A percentile compares a stretch with the other conserved stretches of the same genome.
phyloP scores from a whole-genome alignment of 306 rosid species.

The Quercus wislizeni region DNA sequence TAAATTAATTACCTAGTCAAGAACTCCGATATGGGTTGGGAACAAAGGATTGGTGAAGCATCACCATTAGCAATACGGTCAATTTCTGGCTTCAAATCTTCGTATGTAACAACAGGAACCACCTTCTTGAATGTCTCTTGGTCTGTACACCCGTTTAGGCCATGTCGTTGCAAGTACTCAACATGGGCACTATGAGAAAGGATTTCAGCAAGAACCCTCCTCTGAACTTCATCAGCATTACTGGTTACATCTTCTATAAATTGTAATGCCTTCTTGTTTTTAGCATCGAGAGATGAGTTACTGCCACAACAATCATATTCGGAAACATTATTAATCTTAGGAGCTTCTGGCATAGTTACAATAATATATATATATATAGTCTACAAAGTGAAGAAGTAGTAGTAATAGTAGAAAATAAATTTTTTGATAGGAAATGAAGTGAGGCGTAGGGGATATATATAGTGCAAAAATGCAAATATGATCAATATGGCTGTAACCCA shows the following conservation, averaged over 20 bases:
- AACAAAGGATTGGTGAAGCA: conserved; percentile 49
- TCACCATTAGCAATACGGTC: conserved; percentile 67
- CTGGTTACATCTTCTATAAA: conserved; percentile 53
- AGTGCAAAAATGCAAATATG: background rate
- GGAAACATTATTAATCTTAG: background rate
- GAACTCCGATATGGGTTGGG: conserved; percentile 62
- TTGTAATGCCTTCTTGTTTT: conserved; percentile 27
- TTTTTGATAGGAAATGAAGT: background rate
- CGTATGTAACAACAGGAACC: conserved; percentile 55
- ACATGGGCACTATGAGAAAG: conserved; percentile 42
- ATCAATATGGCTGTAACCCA: conserved; percentile 1
- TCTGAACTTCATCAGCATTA: conserved; percentile 47
- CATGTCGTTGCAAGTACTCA: conserved; percentile 52
- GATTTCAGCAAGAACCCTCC: conserved; percentile 45
- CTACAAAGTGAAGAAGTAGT: background rate
- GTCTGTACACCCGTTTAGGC: conserved; percentile 35
- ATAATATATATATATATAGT: background rate
- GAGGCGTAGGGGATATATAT: conserved; percentile 15
- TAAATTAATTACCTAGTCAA: conserved; percentile 45
- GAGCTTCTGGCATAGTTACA: conserved; percentile 42
- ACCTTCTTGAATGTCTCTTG: conserved; percentile 43
- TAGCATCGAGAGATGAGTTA: background rate
- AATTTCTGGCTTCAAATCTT: conserved; percentile 49
- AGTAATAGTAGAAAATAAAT: background rate
- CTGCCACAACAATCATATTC: background rate